phyloP scores from a whole-genome alignment of 345 rosid genomes.

The Trapa bicornis region DNA sequence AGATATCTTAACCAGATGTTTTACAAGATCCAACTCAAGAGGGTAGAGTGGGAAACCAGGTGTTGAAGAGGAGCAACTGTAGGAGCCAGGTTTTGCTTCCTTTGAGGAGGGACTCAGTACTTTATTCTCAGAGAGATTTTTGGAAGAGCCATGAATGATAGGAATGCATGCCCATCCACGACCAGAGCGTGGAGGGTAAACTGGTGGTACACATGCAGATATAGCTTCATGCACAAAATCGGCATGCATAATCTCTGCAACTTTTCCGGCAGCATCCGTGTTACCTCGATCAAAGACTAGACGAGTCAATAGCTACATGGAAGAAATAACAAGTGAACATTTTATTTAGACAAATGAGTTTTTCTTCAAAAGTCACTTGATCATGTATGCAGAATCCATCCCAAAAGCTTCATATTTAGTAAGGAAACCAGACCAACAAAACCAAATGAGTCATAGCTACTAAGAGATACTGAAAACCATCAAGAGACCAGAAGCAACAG shows the following conservation, averaged over 20 bases:
- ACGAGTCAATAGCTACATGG: constrained; percentile 85
- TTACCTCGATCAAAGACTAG: constrained; percentile 88
- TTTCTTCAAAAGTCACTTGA: neutral
- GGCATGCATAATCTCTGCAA: constrained; percentile 87
- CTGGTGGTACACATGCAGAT: constrained; percentile 95
- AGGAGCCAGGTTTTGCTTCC: constrained; percentile 68
- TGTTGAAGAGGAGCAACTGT: constrained; percentile 52
- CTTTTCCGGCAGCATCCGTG: constrained; percentile 95
- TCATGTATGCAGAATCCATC: neutral
- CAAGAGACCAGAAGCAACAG: neutral
- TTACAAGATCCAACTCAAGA: constrained; percentile 80
- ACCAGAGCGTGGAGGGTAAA: constrained; percentile 91
- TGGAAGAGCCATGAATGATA: constrained; percentile 39
- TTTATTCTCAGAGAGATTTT: constrained; percentile 48
- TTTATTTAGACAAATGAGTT: neutral
- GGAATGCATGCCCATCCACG: constrained; percentile 99
- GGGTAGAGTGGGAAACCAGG: constrained; percentile 80
- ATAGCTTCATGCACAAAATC: constrained; percentile 97
- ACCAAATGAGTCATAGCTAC: neutral
- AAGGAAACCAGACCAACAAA: neutral
- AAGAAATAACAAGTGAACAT: neutral
- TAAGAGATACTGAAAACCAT: neutral
- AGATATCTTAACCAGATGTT: constrained; percentile 84
- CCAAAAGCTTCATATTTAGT: neutral
- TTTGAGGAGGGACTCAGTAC: constrained; percentile 50